A percentile compares a stretch with the other conserved stretches of the same genome.
Conservation (phyloP, 225 moss, liverwort and hornwort genomes). For the Physcomitrium patens region DNA sequence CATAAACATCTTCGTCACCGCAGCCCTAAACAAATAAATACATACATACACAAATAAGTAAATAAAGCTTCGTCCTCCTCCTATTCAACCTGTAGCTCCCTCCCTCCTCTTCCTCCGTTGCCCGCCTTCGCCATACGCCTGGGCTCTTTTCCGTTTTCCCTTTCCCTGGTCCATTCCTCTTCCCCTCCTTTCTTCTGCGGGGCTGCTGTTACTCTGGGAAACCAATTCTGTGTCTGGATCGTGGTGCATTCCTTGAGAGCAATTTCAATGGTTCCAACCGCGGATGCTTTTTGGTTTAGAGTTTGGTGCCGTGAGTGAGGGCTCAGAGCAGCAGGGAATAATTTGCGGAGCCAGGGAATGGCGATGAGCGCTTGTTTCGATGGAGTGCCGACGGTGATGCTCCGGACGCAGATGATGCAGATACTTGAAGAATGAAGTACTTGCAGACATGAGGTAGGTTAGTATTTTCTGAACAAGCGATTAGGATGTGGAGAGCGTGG, state of each 20-base stretch:
- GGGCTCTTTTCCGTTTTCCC: too few species aligned
- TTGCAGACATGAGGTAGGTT: constrained; percentile 3
- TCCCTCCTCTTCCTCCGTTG: too few species aligned
- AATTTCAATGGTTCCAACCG: background rate
- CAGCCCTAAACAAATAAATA: too few species aligned
- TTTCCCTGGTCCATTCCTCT: too few species aligned
- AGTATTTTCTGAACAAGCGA: background rate
- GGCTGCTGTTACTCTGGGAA: background rate
- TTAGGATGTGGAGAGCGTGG: constrained; percentile 25
- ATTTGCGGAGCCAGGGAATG: background rate
- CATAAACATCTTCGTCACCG: too few species aligned
- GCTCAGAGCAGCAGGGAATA: background rate
- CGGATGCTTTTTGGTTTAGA: background rate
- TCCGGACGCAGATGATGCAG: background rate
- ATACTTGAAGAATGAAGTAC: background rate
- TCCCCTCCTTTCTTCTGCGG: background rate
- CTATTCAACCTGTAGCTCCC: too few species aligned
- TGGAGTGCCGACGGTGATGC: too few species aligned
- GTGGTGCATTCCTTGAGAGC: too few species aligned
- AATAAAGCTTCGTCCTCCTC: too few species aligned
- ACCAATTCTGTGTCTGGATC: background rate
- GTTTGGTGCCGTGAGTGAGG: too few species aligned
- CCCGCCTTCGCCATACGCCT: too few species aligned
- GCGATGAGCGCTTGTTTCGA: background rate
- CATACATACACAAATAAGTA: too few species aligned